Percentiles rank a stretch among this genome's conserved stretches.
Evolutionary conservation across 331 rosid species (phyloP).

Genomic region (Quercus tomentella): DNA sequence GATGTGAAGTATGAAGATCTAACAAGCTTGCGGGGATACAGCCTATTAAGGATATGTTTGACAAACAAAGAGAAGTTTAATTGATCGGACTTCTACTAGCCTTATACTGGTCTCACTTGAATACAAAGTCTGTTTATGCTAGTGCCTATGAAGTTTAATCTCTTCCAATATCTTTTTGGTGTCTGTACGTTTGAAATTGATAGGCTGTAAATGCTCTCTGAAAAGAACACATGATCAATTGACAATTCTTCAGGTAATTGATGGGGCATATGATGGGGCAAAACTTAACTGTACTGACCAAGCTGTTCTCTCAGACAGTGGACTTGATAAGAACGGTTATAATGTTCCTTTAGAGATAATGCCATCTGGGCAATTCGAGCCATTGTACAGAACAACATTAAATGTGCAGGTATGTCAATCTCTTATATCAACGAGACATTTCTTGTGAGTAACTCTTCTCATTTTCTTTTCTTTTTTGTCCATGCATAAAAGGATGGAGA

Average conservation of each 20-base stretch:
- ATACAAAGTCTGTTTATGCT: not conserved
- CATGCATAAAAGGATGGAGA: slow-evolving; percentile 75
- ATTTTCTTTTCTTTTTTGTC: slow-evolving; percentile 14
- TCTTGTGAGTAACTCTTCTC: not conserved
- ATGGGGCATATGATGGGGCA: slow-evolving; percentile 75
- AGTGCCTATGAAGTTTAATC: not conserved
- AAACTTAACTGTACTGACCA: slow-evolving; percentile 62
- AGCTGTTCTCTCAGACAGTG: slow-evolving; percentile 75
- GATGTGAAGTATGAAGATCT: not conserved
- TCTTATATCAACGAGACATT: slow-evolving; percentile 5
- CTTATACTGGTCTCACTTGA: not conserved
- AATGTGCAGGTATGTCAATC: slow-evolving; percentile 65
- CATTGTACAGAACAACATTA: slow-evolving; percentile 71
- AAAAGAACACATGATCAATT: slow-evolving; percentile 1
- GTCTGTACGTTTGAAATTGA: slow-evolving; percentile 11
- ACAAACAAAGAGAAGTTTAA: not conserved
- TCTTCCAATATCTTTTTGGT: not conserved
- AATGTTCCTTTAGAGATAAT: slow-evolving; percentile 77
- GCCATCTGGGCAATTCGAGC: slow-evolving; percentile 96
- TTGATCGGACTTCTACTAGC: not conserved
- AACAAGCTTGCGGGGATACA: not conserved
- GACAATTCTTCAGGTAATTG: slow-evolving; percentile 56
- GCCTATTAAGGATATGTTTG: not conserved
- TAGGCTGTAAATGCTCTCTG: slow-evolving; percentile 10
- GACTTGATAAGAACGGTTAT: slow-evolving; percentile 53